Base-by-base conservation (phyloP, 352 stramenopile genomes). In the Globisporangium polare region DNA sequence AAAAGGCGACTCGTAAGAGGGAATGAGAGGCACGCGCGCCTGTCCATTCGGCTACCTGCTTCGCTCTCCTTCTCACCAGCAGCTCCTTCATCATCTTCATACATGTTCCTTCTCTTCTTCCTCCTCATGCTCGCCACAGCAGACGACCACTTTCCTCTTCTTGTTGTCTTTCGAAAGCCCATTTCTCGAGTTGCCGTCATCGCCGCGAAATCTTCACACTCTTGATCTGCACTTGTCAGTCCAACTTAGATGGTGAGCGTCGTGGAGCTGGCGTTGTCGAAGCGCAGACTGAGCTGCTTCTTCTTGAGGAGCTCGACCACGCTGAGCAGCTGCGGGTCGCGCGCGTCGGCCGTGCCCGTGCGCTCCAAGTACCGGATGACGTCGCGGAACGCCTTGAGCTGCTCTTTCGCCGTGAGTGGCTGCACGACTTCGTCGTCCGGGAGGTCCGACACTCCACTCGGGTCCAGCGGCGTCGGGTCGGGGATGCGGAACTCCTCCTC, bases 291-390 rank as follows among this genome's bases (percentile, higher is more conserved):
- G 37, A 95, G 74, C 69, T 93, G 86, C 66, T 95, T 93, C 73
- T 95, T 95, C 71, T 95, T 95, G 10, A 95, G 69, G 62, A 90
- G 90, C 42, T 93, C 82, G 39, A 95, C 85, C 45, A 95, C 83
- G 55, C 71, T 89, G 41, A 87, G 68, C 52, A 93, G 65, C 62
- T 92, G 80, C 64, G 77, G 78, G 54, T 93, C 84, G 29, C 81
- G 78, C 31, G 74, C 67, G 53, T 93, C 86, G 5, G 77, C 62
- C 15, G 72, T 83, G 46, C 82, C 80, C 9, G 78, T 91, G 63
- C 82, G 84, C 53, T 95, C 86, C 42, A 95, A 57, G 61, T 92
- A 93, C 29, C 86, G 83, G 62, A 95, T 95, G 15, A 95, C 86
- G 27, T 92, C 85, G 17, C 86, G 83, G 64, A 95, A 95, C 17